phyloP scores from a whole-genome alignment of 2,329 filamentous ascomycete species.

The Aspergillus candidus region DNA sequence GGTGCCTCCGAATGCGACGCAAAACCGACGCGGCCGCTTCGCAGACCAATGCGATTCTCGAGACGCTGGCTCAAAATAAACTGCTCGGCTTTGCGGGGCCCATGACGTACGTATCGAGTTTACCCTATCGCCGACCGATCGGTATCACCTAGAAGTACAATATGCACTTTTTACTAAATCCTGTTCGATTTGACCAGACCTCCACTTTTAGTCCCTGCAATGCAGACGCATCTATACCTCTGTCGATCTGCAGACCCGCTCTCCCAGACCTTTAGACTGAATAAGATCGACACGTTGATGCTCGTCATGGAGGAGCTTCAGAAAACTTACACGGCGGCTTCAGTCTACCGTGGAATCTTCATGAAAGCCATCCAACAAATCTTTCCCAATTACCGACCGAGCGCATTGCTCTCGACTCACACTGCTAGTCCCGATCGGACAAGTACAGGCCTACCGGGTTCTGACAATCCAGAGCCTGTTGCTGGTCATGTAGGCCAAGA shows the following conservation, averaged over 20 bases:
- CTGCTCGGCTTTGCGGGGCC: constrained; percentile 15
- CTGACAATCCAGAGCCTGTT: not conserved
- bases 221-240: constrained; percentile 28
- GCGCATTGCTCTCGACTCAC: not conserved
- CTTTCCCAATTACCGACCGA: constrained; percentile 12
- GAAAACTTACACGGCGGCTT: constrained; percentile 24
- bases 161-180: not conserved
- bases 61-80: constrained; percentile 16
- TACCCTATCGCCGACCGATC: too few species aligned
- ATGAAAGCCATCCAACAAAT: constrained; percentile 20
- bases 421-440: too few species aligned
- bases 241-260: constrained; percentile 20
- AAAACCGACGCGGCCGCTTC: constrained; percentile 19
- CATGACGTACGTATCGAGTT: constrained; percentile 20
- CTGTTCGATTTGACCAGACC: constrained; percentile 10
- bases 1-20: constrained; percentile 18
- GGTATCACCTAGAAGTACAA: not conserved
- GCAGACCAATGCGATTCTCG: constrained; percentile 18
- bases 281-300: constrained; percentile 29
- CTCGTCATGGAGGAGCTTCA: constrained; percentile 27
- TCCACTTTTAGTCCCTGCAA: constrained; percentile 26
- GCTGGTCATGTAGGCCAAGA: not conserved
- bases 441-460: too few species aligned
- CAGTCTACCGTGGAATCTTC: constrained; percentile 23
- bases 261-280: constrained; percentile 21